A percentile compares a stretch with the other conserved stretches of the same genome.
These are phyloP conservation scores for Aspergillus carlsbadensis DNA, from an alignment of 495 filamentous ascomycete species.

Conservation along the genomic window DNA sequence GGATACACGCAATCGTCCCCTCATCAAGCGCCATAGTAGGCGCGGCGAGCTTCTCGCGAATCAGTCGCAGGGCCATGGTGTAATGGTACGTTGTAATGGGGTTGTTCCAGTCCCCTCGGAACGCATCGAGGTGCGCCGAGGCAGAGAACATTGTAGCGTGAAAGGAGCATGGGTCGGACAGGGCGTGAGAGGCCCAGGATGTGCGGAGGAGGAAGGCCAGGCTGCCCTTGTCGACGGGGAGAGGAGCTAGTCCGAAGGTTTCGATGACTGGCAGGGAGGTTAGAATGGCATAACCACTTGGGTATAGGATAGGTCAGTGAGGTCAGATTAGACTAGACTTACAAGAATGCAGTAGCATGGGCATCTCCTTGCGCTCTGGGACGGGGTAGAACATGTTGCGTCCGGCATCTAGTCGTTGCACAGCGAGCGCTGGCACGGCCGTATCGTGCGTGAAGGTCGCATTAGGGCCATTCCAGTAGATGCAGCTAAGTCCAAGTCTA, in stretches of 20 bases:
- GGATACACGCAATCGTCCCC: not conserved
- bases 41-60: not conserved
- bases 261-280: not conserved
- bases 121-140: not conserved
- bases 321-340: too few relatives aligned
- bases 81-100: not conserved
- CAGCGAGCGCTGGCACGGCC: too few relatives aligned
- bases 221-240: not conserved
- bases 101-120: not conserved
- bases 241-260: slow-evolving; percentile 1
- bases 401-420: not conserved
- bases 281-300: too few relatives aligned
- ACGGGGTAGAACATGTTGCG: not conserved
- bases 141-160: not conserved
- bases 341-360: slow-evolving; percentile 2
- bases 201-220: not conserved
- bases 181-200: not conserved
- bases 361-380: not conserved
- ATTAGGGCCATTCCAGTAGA: too few relatives aligned
- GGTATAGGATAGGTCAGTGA: too few relatives aligned
- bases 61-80: not conserved
- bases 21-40: not conserved
- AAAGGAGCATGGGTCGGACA: not conserved
- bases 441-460: too few relatives aligned
- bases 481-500: too few relatives aligned